Evolutionary conservation across 2,329 filamentous ascomycete species (phyloP).

Genomic region (Sarocladiaceae sp.): DNA sequence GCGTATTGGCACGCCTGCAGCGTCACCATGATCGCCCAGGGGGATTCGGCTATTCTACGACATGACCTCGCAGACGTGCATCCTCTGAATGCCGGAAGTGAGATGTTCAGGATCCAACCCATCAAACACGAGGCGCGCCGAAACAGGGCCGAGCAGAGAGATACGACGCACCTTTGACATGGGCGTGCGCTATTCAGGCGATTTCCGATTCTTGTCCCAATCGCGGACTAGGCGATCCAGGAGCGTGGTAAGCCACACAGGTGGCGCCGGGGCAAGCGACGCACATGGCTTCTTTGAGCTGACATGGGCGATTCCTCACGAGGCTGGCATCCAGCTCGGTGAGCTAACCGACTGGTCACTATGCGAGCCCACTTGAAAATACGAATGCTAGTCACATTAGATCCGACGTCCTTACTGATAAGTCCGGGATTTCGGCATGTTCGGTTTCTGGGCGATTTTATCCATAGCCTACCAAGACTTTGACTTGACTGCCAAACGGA

Average conservation of each 20-base stretch:
- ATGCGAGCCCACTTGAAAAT: not conserved
- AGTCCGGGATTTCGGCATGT: not conserved
- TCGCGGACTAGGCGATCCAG: not conserved
- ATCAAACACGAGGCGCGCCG: not conserved
- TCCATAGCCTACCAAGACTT: not conserved
- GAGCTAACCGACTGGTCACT: conserved; percentile 4
- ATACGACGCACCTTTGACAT: not conserved
- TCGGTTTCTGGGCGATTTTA: not conserved
- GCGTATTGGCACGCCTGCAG: not conserved
- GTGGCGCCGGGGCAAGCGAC: not conserved
- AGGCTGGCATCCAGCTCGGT: not conserved
- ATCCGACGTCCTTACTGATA: not conserved
- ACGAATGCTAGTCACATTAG: not conserved
- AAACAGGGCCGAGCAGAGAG: not conserved
- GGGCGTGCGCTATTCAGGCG: not conserved
- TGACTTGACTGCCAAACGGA: too few species aligned
- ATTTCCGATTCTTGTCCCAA: too few species aligned
- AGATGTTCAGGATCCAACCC: not conserved
- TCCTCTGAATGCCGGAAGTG: not conserved
- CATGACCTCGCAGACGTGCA: too few species aligned
- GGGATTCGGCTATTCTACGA: too few species aligned
- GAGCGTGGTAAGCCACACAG: not conserved
- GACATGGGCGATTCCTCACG: not conserved
- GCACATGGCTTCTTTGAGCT: not conserved
- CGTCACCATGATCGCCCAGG: too few species aligned